Percentiles rank a stretch among this genome's conserved stretches.
These are phyloP conservation scores for Solanum virginianum DNA, from an alignment of 257 asterid species.

Conservation along the genomic window DNA sequence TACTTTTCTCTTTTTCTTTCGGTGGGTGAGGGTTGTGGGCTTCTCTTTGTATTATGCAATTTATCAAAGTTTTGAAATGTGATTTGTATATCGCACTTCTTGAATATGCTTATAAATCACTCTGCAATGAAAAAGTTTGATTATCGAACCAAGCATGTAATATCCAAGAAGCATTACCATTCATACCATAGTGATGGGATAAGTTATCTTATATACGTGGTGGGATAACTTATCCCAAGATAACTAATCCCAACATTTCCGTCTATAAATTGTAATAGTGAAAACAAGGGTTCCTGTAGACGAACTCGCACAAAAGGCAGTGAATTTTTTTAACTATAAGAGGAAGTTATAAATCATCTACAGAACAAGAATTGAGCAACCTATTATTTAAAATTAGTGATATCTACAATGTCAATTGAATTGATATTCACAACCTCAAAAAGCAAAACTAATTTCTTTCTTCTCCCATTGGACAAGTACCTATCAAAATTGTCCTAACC, in stretches of 20 bases:
- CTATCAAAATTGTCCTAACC: slow-evolving; percentile 13
- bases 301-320: neutral
- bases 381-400: neutral
- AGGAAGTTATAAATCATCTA: neutral
- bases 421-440: slow-evolving; percentile 3
- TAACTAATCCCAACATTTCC: neutral
- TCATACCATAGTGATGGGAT: too few species aligned
- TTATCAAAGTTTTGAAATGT: neutral
- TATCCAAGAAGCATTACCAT: too few species aligned
- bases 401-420: slow-evolving; percentile 7
- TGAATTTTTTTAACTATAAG: neutral
- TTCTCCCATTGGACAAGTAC: neutral
- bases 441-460: neutral
- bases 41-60: too few species aligned
- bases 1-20: too few species aligned
- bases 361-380: neutral
- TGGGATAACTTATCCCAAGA: too few species aligned
- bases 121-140: too few species aligned
- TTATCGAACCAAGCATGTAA: too few species aligned
- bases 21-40: too few species aligned
- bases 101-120: too few species aligned
- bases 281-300: neutral
- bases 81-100: neutral
- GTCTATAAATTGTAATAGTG: neutral
- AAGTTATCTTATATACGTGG: too few species aligned